A percentile compares a stretch with the other conserved stretches of the same genome.
phyloP scores from a whole-genome alignment of 2,329 filamentous ascomycete genomes.

The Taxawa tesnikishii region DNA sequence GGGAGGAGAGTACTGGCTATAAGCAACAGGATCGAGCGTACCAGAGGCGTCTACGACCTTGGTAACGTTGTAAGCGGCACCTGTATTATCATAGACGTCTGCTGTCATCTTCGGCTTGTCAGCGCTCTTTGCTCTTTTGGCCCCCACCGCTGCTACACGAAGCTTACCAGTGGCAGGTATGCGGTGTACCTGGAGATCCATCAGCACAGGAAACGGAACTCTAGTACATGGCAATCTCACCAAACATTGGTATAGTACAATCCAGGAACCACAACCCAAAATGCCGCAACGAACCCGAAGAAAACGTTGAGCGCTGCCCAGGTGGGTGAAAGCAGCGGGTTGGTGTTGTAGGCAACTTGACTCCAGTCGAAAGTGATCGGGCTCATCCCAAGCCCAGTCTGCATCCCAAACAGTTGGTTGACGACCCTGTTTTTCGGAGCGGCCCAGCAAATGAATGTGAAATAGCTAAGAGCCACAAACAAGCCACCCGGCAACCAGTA shows the following conservation, averaged over 20 bases:
- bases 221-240: too few species aligned
- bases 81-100: constrained; percentile 75
- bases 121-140: constrained; percentile 53
- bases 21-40: constrained; percentile 13
- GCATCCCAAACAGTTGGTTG: constrained; percentile 77
- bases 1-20: constrained; percentile 29
- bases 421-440: constrained; percentile 76
- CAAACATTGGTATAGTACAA: constrained; percentile 43
- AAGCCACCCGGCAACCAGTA: constrained; percentile 77
- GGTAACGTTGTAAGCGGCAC: constrained; percentile 67
- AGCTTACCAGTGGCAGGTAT: background rate
- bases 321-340: constrained; percentile 34
- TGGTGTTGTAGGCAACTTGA: constrained; percentile 78
- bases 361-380: constrained; percentile 87
- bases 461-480: constrained; percentile 76
- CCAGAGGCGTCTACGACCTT: constrained; percentile 54
- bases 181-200: too few species aligned
- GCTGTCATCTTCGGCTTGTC: constrained; percentile 81
- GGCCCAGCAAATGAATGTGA: constrained; percentile 82
- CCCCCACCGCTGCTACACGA: too few species aligned
- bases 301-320: constrained; percentile 31
- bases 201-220: too few species aligned
- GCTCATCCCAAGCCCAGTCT: constrained; percentile 69
- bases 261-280: constrained; percentile 30
- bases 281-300: constrained; percentile 29